Percentiles rank a stretch among this genome's conserved stretches.
Evolutionary conservation across 371 early-diverging fungal species (phyloP).

Genomic region (Choanephora cucurbitarum): DNA sequence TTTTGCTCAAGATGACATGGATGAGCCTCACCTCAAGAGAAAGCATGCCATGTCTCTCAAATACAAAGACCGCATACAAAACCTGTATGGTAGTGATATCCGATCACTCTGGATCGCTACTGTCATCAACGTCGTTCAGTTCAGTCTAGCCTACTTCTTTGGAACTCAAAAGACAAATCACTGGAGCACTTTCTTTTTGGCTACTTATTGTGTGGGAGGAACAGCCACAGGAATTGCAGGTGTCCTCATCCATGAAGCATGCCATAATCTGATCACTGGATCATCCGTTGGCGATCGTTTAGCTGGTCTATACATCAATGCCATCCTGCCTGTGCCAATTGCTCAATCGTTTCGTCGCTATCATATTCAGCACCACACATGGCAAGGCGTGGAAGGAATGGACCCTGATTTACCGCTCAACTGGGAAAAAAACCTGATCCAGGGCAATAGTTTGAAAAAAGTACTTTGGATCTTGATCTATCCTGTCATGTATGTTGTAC

Average conservation of each 20-base stretch:
- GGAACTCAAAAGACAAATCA: constrained; percentile 60
- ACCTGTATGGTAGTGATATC: constrained; percentile 83
- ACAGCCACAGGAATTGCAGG: constrained; percentile 77
- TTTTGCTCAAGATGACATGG: constrained; percentile 83
- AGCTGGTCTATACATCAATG: constrained; percentile 83
- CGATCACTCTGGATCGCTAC: constrained; percentile 74
- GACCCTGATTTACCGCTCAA: constrained; percentile 96
- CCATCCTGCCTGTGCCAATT: constrained; percentile 80
- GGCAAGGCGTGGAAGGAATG: constrained; percentile 91
- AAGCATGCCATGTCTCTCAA: constrained; percentile 80
- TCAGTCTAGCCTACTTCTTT: constrained; percentile 79
- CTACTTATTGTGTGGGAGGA: constrained; percentile 83
- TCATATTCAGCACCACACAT: constrained; percentile 96
- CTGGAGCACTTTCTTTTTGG: constrained; percentile 54
- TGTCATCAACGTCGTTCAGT: constrained; percentile 69
- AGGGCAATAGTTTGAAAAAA: constrained; percentile 73
- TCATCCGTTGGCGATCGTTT: constrained; percentile 74
- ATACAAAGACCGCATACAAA: constrained; percentile 80
- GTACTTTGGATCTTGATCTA: constrained; percentile 84
- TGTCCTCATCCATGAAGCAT: constrained; percentile 89
- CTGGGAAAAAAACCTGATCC: constrained; percentile 82
- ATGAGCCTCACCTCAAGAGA: constrained; percentile 94
- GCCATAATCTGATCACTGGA: constrained; percentile 80
- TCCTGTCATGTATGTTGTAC: constrained; percentile 88
- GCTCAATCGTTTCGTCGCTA: constrained; percentile 88